Evolutionary conservation across 352 stramenopile species (phyloP).

Genomic region (Globisporangium emineosum): DNA sequence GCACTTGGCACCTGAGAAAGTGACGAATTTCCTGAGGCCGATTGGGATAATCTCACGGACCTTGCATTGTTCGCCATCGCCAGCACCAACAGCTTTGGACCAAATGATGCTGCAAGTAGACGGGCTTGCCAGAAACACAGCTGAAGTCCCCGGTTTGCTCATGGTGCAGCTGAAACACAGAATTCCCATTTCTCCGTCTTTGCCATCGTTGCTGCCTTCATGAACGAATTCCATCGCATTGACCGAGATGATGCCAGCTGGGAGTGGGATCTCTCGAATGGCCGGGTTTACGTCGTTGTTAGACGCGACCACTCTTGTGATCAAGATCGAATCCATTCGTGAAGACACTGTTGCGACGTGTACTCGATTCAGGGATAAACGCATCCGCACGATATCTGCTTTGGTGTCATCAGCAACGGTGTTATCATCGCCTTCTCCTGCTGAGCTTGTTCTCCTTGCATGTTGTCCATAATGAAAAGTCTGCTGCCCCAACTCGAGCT

Average conservation of each 20-base stretch:
- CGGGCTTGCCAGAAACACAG: slow-evolving; percentile 1
- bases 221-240: slow-evolving; percentile 14
- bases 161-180: slow-evolving; percentile 11
- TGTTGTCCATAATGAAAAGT: slow-evolving; percentile 20
- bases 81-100: neutral
- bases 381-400: slow-evolving; percentile 26
- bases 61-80: neutral
- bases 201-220: neutral
- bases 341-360: slow-evolving; percentile 25
- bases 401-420: neutral
- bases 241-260: neutral
- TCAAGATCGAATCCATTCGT: slow-evolving; percentile 17
- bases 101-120: neutral
- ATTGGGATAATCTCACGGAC: slow-evolving; percentile 7
- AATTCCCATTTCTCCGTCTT: neutral
- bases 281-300: neutral
- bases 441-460: neutral
- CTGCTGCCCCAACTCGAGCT: slow-evolving; percentile 26
- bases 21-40: slow-evolving; percentile 3
- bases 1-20: neutral
- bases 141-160: neutral
- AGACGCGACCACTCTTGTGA: slow-evolving; percentile 3
- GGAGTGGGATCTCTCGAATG: neutral
- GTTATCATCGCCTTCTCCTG: neutral
- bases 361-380: slow-evolving; percentile 24